Evolutionary conservation across 768 basidiomycete genomes (phyloP).

Genomic region (Panaeolus papilionaceus): DNA sequence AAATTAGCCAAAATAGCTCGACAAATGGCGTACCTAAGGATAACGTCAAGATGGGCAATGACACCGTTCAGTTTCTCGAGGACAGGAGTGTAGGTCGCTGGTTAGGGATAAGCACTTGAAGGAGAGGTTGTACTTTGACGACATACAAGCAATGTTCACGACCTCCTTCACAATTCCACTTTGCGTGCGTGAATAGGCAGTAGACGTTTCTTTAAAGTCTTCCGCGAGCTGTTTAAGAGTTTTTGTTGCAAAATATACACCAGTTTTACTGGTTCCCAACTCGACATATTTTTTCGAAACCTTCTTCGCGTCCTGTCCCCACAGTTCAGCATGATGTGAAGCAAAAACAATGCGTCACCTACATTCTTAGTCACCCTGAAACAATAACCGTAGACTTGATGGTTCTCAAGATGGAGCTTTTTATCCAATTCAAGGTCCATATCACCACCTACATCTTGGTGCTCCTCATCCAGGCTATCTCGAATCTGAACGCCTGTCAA

Average conservation of each 20-base stretch:
- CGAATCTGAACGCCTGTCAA: slow-evolving; percentile 49
- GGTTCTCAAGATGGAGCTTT: slow-evolving; percentile 95
- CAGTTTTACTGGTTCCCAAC: slow-evolving; percentile 83
- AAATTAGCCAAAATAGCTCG: neutral
- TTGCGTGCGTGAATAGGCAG: slow-evolving; percentile 79
- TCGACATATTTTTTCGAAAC: slow-evolving; percentile 81
- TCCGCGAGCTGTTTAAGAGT: slow-evolving; percentile 73
- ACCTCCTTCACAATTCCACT: slow-evolving; percentile 89
- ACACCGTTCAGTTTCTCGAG: slow-evolving; percentile 84
- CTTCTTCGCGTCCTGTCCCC: slow-evolving; percentile 75
- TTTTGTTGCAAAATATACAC: slow-evolving; percentile 88
- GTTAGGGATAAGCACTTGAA: slow-evolving; percentile 13
- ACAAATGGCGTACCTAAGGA: slow-evolving; percentile 65
- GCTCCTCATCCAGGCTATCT: slow-evolving; percentile 85
- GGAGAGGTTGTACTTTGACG: neutral
- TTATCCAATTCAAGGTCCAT: slow-evolving; percentile 88
- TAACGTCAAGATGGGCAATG: slow-evolving; percentile 91
- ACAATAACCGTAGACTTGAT: slow-evolving; percentile 87
- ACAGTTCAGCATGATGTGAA: neutral
- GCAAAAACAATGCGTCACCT: slow-evolving; percentile 31
- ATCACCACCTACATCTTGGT: slow-evolving; percentile 68
- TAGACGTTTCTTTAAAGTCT: slow-evolving; percentile 70
- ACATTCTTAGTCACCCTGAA: slow-evolving; percentile 93
- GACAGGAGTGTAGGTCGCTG: slow-evolving; percentile 92
- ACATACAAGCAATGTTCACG: slow-evolving; percentile 86